Evolutionary conservation across 352 stramenopile genomes (phyloP).

Genomic region (Globisporangium yorkense): DNA sequence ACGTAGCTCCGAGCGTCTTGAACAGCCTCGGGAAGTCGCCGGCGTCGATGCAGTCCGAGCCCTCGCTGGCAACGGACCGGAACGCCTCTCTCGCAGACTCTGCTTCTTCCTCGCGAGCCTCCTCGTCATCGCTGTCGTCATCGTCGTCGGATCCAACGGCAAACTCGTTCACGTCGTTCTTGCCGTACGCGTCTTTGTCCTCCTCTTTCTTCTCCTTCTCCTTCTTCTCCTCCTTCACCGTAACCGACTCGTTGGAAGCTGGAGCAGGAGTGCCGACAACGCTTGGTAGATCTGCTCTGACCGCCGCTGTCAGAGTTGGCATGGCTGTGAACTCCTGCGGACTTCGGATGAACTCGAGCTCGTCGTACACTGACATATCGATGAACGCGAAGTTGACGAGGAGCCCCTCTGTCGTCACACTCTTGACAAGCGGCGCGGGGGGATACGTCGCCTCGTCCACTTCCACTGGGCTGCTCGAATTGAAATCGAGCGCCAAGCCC

Average conservation of each 20-base stretch:
- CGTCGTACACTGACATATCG: slow-evolving; percentile 47
- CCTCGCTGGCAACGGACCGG: slow-evolving; percentile 24
- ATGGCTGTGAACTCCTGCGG: slow-evolving; percentile 16
- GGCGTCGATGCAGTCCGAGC: slow-evolving; percentile 22
- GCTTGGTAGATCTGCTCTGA: neutral
- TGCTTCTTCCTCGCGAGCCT: slow-evolving; percentile 60
- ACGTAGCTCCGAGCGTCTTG: slow-evolving; percentile 49
- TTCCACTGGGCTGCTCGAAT: slow-evolving; percentile 34
- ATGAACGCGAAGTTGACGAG: slow-evolving; percentile 68
- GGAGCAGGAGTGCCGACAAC: neutral
- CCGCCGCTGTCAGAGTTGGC: neutral
- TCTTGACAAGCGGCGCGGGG: slow-evolving; percentile 45
- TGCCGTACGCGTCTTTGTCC: slow-evolving; percentile 37
- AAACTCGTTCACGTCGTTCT: slow-evolving; percentile 65
- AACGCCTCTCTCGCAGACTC: slow-evolving; percentile 39
- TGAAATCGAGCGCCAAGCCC: slow-evolving; percentile 53
- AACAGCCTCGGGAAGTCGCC: slow-evolving; percentile 51
- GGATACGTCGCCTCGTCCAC: slow-evolving; percentile 47
- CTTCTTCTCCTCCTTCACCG: slow-evolving; percentile 2
- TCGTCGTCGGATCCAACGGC: slow-evolving; percentile 22
- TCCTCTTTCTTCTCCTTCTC: slow-evolving; percentile 4
- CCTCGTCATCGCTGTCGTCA: slow-evolving; percentile 59
- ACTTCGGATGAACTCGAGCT: slow-evolving; percentile 37
- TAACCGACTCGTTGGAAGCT: neutral
- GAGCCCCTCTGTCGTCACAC: slow-evolving; percentile 52